phyloP scores from a whole-genome alignment of 2,329 filamentous ascomycete genomes.

The Clonostachys rosea region DNA sequence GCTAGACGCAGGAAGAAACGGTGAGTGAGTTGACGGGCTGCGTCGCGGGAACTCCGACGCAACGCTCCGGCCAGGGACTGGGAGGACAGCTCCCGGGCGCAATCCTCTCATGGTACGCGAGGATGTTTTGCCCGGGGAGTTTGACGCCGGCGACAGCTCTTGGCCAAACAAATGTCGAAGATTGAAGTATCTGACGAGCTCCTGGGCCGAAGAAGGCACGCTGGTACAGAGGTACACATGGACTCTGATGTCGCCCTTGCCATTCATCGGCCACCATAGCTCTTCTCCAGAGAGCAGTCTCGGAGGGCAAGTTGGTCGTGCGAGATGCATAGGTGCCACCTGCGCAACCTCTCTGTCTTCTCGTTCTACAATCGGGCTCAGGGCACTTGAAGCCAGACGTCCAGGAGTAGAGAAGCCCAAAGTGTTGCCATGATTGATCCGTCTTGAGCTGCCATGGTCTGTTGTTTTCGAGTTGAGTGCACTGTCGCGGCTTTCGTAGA shows the following conservation, averaged over 20 bases:
- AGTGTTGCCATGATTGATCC: neutral
- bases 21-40: neutral
- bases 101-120: too few relatives aligned
- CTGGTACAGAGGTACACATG: neutral
- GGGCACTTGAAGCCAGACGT: neutral
- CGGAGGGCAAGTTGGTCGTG: neutral
- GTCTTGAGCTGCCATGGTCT: neutral
- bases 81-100: slow-evolving; percentile 1
- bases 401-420: neutral
- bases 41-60: neutral
- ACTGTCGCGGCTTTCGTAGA: too few relatives aligned
- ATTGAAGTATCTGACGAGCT: neutral
- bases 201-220: neutral
- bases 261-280: slow-evolving; percentile 1
- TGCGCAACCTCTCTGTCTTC: neutral
- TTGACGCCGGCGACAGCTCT: neutral
- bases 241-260: slow-evolving; percentile 1
- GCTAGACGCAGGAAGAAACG: neutral
- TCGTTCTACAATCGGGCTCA: neutral
- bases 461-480: neutral
- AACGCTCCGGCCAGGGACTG: slow-evolving; percentile 1
- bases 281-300: neutral
- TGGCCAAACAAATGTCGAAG: neutral
- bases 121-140: neutral
- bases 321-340: slow-evolving; percentile 1